These are phyloP conservation scores for Lactarius trivialis DNA, from an alignment of 768 basidiomycete genomes.

Conservation along the genomic window DNA sequence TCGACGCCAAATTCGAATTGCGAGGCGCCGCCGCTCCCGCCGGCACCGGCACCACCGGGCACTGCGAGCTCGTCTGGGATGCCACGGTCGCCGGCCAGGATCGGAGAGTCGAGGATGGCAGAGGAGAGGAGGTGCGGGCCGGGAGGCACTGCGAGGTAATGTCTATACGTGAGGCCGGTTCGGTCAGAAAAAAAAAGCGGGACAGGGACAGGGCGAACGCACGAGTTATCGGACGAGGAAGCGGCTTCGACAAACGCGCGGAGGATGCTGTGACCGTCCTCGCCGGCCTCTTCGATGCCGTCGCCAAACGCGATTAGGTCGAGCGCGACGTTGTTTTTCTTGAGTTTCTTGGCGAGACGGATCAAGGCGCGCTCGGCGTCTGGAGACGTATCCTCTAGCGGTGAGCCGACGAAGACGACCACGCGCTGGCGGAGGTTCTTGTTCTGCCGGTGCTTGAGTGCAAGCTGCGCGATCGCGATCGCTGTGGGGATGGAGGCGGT, in stretches of 20 bases:
- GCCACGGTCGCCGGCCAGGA: slow-evolving; percentile 74
- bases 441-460: slow-evolving; percentile 95
- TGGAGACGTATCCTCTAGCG: slow-evolving; percentile 60
- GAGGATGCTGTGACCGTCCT: slow-evolving; percentile 61
- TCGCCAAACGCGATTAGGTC: slow-evolving; percentile 91
- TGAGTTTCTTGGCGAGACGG: slow-evolving; percentile 91
- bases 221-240: slow-evolving; percentile 83
- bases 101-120: slow-evolving; percentile 67
- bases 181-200: neutral
- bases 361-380: slow-evolving; percentile 70
- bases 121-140: slow-evolving; percentile 82
- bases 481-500: slow-evolving; percentile 82
- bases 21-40: slow-evolving; percentile 26
- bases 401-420: slow-evolving; percentile 89
- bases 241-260: slow-evolving; percentile 78
- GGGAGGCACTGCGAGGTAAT: slow-evolving; percentile 72
- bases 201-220: slow-evolving; percentile 29
- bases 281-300: slow-evolving; percentile 59
- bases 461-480: slow-evolving; percentile 90
- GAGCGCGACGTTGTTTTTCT: slow-evolving; percentile 98
- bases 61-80: slow-evolving; percentile 53
- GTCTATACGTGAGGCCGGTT: slow-evolving; percentile 39
- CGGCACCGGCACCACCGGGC: slow-evolving; percentile 39
- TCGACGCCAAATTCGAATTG: slow-evolving; percentile 86
- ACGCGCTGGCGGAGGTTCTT: slow-evolving; percentile 97